Percentiles rank a stretch among this genome's conserved stretches.
These are phyloP conservation scores for Magnolia kwangsiensis DNA, from an alignment of 164 flowering plant species.

Conservation along the genomic window DNA sequence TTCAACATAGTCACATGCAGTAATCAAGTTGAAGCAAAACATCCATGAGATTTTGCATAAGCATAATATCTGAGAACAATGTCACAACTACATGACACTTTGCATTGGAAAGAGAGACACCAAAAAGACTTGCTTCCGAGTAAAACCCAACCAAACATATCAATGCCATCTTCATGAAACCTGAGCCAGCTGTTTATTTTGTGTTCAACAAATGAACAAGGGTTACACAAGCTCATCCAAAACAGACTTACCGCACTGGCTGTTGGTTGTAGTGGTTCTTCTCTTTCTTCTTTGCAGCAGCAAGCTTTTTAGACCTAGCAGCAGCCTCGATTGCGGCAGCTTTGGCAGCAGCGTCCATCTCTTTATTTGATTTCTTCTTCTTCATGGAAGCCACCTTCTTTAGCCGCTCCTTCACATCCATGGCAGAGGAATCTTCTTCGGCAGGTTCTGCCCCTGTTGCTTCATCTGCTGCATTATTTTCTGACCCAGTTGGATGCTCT, in stretches of 20 bases:
- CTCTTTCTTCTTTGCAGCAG: constrained; percentile 97
- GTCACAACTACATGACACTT: constrained; percentile 8
- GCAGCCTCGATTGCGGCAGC: constrained; percentile 85
- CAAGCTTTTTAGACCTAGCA: constrained; percentile 77
- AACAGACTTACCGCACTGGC: constrained; percentile 41
- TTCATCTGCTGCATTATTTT: constrained; percentile 26
- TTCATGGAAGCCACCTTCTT: constrained; percentile 69
- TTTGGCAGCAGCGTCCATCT: constrained; percentile 80
- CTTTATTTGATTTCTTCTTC: constrained; percentile 80
- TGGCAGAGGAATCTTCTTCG: constrained; percentile 35
- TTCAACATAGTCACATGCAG: not conserved
- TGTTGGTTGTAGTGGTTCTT: constrained; percentile 81
- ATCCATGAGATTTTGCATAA: not conserved
- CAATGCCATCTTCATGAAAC: constrained; percentile 7
- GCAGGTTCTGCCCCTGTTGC: constrained; percentile 29
- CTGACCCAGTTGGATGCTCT: constrained; percentile 33
- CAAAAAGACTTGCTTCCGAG: constrained; percentile 6
- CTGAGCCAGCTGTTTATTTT: constrained; percentile 13
- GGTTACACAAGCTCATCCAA: constrained; percentile 4
- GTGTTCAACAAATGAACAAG: constrained; percentile 13
- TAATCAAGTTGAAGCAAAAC: not conserved
- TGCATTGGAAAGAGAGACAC: not conserved
- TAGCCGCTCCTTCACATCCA: constrained; percentile 76
- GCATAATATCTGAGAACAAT: not conserved
- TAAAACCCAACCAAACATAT: constrained; percentile 5